Percentiles rank a stretch among this genome's conserved stretches.
These are phyloP conservation scores for Glomus cerebriforme DNA, from an alignment of 192 early-diverging fungal species.

Conservation along the genomic window DNA sequence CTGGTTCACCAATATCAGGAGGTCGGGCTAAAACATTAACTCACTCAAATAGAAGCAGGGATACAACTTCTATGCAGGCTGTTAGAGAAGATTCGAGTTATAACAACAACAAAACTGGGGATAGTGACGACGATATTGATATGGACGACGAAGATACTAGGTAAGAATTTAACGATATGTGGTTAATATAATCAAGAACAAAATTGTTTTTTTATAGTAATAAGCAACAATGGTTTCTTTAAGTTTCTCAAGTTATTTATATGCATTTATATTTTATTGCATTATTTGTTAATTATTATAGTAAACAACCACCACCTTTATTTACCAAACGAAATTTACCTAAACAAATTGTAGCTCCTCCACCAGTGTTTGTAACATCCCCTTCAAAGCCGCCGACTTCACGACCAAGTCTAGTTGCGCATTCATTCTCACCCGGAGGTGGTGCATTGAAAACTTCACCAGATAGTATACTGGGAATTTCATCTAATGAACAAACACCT, in stretches of 20 bases:
- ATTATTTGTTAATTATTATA: conserved; percentile 13
- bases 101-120: conserved; percentile 41
- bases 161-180: conserved; percentile 30
- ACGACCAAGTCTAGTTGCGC: conserved; percentile 12
- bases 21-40: not conserved
- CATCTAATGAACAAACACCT: conserved; percentile 32
- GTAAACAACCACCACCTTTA: conserved; percentile 39
- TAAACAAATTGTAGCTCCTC: conserved; percentile 41
- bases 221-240: not conserved
- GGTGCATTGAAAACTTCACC: conserved; percentile 28
- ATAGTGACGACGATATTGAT: conserved; percentile 68
- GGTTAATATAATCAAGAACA: too few species aligned
- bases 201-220: not conserved
- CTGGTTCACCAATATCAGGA: conserved; percentile 11
- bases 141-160: conserved; percentile 63
- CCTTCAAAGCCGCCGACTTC: conserved; percentile 46
- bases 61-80: not conserved
- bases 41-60: not conserved
- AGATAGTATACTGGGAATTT: conserved; percentile 23
- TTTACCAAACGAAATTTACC: conserved; percentile 42
- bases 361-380: conserved; percentile 49
- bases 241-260: not conserved
- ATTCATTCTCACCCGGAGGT: conserved; percentile 11
- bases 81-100: conserved; percentile 24
- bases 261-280: too few species aligned